Conservation (phyloP, 2,329 filamentous ascomycete genomes). For the Chrysosporium keratinophilum region DNA sequence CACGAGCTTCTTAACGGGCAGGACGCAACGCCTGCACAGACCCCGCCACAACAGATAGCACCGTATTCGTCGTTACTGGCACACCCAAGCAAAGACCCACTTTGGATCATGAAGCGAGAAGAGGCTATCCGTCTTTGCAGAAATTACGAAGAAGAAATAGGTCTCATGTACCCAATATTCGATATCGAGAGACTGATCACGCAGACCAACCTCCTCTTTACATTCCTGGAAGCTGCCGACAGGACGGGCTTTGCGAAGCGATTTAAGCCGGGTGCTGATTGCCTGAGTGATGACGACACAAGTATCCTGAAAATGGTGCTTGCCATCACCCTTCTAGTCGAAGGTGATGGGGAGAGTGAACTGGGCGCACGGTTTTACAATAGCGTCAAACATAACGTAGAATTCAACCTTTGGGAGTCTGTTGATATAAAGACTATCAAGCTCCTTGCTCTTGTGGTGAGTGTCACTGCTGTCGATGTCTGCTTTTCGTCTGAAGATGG, state of each 20-base stretch:
- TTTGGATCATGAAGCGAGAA: conserved; percentile 66
- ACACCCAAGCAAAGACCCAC: conserved; percentile 56
- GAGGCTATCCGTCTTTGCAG: conserved; percentile 70
- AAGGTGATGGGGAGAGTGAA: conserved; percentile 68
- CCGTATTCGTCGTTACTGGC: conserved; percentile 27
- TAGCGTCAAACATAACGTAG: conserved; percentile 61
- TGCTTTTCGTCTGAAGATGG: not conserved
- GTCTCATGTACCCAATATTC: conserved; percentile 82
- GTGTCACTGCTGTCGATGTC: not conserved
- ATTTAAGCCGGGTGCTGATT: conserved; percentile 46
- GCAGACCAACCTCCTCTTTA: conserved; percentile 59
- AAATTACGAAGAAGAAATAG: conserved; percentile 81
- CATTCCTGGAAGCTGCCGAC: conserved; percentile 60
- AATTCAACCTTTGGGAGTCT: conserved; percentile 50
- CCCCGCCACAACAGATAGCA: conserved; percentile 31
- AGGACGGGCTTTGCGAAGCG: conserved; percentile 49
- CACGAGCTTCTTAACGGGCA: conserved; percentile 48
- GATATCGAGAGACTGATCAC: conserved; percentile 60
- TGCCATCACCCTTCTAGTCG: conserved; percentile 64
- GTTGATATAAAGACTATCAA: conserved; percentile 50
- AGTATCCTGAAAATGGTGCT: conserved; percentile 73
- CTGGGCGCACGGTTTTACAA: conserved; percentile 63
- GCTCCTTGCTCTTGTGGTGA: conserved; percentile 35
- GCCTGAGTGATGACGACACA: conserved; percentile 53
- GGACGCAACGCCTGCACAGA: conserved; percentile 44